Percentiles rank a stretch among this genome's conserved stretches.
These are phyloP conservation scores for Sporothrix globosa DNA, from an alignment of 2,329 filamentous ascomycete genomes.

Conservation along the genomic window DNA sequence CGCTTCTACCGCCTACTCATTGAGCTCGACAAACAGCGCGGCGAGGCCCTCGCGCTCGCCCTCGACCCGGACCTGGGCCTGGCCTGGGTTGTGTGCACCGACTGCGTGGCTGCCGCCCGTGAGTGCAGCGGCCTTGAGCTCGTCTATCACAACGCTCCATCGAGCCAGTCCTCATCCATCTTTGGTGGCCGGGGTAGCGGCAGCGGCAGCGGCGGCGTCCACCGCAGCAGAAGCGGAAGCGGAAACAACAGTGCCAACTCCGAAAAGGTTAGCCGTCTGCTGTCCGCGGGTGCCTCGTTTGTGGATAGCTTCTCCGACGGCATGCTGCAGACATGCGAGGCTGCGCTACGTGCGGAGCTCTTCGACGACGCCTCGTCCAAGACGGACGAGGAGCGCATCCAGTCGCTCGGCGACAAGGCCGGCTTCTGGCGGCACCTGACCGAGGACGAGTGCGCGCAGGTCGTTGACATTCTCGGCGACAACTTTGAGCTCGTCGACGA, in stretches of 20 bases:
- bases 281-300: slow-evolving; percentile 72
- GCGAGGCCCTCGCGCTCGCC: slow-evolving; percentile 77
- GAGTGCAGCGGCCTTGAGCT: slow-evolving; percentile 78
- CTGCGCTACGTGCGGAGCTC: slow-evolving; percentile 71
- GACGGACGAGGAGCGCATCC: slow-evolving; percentile 73
- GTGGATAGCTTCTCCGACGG: slow-evolving; percentile 70
- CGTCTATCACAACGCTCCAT: slow-evolving; percentile 67
- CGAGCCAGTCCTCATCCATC: slow-evolving; percentile 41
- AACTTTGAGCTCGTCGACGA: slow-evolving; percentile 63
- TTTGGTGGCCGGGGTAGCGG: background rate
- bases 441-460: slow-evolving; percentile 74
- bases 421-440: slow-evolving; percentile 78
- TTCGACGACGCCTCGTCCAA: slow-evolving; percentile 72
- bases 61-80: slow-evolving; percentile 72
- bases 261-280: slow-evolving; percentile 61
- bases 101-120: slow-evolving; percentile 77
- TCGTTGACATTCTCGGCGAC: slow-evolving; percentile 70
- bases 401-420: slow-evolving; percentile 75
- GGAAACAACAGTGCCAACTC: slow-evolving; percentile 43
- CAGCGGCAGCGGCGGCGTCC: too few species aligned
- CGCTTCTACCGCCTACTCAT: slow-evolving; percentile 83
- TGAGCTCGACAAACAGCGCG: slow-evolving; percentile 83
- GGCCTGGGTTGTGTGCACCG: slow-evolving; percentile 83
- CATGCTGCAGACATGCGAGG: slow-evolving; percentile 68
- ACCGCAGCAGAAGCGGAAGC: background rate